phyloP scores from a whole-genome alignment of 495 filamentous ascomycete species.

The Podospora didyma region DNA sequence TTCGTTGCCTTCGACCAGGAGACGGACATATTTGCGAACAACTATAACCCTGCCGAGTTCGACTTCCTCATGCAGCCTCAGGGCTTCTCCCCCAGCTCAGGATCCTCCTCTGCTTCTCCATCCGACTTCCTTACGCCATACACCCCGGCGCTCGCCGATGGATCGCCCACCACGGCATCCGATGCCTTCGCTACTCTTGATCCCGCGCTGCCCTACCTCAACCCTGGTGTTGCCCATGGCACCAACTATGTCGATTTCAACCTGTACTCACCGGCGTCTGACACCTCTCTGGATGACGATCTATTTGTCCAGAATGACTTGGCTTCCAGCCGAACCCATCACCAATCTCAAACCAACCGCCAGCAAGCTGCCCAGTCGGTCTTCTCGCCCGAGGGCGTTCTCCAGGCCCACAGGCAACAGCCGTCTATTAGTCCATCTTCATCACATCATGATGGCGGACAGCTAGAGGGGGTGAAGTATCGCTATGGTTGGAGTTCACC shows the following conservation, averaged over 20 bases:
- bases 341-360: conserved; percentile 1
- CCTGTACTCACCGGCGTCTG: conserved; percentile 45
- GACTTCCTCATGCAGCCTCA: conserved; percentile 36
- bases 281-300: conserved; percentile 39
- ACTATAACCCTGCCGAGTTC: conserved; percentile 24
- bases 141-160: conserved; percentile 11
- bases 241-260: conserved; percentile 49
- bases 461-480: too few species aligned
- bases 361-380: conserved; percentile 1
- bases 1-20: conserved; percentile 38
- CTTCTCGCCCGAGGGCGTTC: background rate
- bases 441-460: background rate
- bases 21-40: conserved; percentile 11
- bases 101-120: conserved; percentile 32
- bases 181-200: conserved; percentile 14
- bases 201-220: conserved; percentile 39
- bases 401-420: background rate
- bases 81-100: conserved; percentile 32
- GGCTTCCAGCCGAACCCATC: conserved; percentile 5
- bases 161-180: conserved; percentile 16
- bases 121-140: conserved; percentile 34
- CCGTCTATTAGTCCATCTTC: conserved; percentile 17
- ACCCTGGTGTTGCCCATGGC: conserved; percentile 32
- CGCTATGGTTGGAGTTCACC: too few species aligned
- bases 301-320: conserved; percentile 18